A percentile compares a stretch with the other conserved stretches of the same genome.
Conservation (phyloP, 75 land plant genomes). For the Larix kaempferi region DNA sequence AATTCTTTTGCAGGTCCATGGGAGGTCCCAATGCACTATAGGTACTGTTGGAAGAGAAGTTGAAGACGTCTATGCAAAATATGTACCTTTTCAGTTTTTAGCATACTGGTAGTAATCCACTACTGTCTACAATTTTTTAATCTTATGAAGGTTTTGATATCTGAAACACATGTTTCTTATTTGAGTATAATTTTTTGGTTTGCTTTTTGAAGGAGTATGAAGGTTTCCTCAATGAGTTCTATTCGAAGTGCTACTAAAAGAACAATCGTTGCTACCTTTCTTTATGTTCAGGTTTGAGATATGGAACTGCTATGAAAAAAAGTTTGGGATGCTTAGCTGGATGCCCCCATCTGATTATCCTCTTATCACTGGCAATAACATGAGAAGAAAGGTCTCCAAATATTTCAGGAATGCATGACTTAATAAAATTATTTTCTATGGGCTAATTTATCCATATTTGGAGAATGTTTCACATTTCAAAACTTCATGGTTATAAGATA, state of each 20-base stretch:
- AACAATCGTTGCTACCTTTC: background rate
- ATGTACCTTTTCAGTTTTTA: conserved; percentile 56
- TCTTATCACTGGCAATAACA: conserved; percentile 50
- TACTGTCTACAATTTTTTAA: background rate
- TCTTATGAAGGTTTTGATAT: background rate
- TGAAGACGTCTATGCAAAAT: conserved; percentile 39
- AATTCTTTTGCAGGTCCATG: conserved; percentile 33
- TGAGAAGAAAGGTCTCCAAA: conserved; percentile 18
- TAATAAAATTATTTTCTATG: background rate
- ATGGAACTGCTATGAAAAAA: conserved; percentile 46
- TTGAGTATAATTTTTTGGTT: background rate
- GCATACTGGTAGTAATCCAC: conserved; percentile 49
- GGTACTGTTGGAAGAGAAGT: conserved; percentile 20
- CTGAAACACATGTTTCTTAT: background rate
- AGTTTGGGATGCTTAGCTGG: conserved; percentile 47
- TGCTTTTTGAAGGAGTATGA: background rate
- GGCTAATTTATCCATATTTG: background rate
- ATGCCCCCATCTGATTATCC: conserved; percentile 36
- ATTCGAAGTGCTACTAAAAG: background rate
- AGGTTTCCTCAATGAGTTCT: background rate
- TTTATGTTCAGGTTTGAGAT: conserved; percentile 40
- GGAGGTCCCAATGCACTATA: conserved; percentile 15
- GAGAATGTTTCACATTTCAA: background rate
- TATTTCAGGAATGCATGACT: background rate
- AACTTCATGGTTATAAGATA: background rate